A percentile compares a stretch with the other conserved stretches of the same genome.
These are phyloP conservation scores for Rhododendron henanense DNA, from an alignment of 148 eudicot genomes.

Conservation along the genomic window DNA sequence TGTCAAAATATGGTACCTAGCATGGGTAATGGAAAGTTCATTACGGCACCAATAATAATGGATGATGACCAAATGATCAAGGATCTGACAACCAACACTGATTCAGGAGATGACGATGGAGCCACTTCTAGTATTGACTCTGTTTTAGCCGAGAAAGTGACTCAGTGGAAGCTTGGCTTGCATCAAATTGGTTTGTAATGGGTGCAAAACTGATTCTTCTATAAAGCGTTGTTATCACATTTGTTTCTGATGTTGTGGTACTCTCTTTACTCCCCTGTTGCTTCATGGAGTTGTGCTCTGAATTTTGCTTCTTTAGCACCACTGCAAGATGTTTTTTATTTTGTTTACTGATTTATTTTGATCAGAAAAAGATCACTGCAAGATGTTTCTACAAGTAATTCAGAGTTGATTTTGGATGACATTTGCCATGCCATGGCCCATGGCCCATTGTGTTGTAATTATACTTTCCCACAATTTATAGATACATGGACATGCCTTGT, in stretches of 20 bases:
- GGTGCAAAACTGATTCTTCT: slow-evolving; percentile 16
- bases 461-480: not conserved
- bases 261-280: not conserved
- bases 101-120: slow-evolving; percentile 12
- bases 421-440: not conserved
- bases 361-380: not conserved
- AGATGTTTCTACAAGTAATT: not conserved
- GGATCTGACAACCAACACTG: slow-evolving; percentile 19
- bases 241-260: not conserved
- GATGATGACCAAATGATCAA: slow-evolving; percentile 64
- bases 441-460: not conserved
- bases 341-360: no score
- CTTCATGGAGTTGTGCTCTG: not conserved
- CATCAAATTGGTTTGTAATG: slow-evolving; percentile 82
- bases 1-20: slow-evolving; percentile 80
- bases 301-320: not conserved
- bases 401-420: not conserved
- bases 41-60: slow-evolving; percentile 54
- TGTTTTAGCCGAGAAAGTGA: slow-evolving; percentile 49
- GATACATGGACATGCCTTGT: not conserved
- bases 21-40: slow-evolving; percentile 69
- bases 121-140: slow-evolving; percentile 28
- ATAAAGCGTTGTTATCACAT: not conserved
- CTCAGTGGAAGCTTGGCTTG: slow-evolving; percentile 76
- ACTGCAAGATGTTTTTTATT: not conserved